Conservation (phyloP, 108 stramenopile genomes). For the Schizochytrium sp. region DNA sequence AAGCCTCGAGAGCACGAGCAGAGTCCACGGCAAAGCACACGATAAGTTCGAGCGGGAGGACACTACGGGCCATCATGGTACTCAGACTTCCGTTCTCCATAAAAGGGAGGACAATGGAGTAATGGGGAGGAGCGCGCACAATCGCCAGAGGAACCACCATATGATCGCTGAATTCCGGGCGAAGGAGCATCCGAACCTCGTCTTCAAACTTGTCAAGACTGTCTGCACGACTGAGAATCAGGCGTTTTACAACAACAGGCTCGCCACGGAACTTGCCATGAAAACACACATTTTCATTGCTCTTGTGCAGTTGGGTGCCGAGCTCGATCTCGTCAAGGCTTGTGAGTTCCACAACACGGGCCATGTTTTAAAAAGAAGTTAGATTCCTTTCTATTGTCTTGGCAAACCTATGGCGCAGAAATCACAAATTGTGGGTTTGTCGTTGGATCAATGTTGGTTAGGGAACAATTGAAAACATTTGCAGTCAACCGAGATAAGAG, state of each 20-base stretch:
- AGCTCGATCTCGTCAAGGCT: conserved; percentile 55
- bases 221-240: conserved; percentile 37
- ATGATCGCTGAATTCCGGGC: conserved; percentile 23
- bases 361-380: too few species aligned
- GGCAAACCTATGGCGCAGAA: too few species aligned
- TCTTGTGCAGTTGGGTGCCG: conserved; percentile 52
- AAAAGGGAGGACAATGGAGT: conserved; percentile 54
- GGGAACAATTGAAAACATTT: too few species aligned
- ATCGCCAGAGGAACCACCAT: conserved; percentile 53
- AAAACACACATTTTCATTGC: conserved; percentile 39
- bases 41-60: conserved; percentile 36
- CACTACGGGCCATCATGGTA: conserved; percentile 3
- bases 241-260: conserved; percentile 23
- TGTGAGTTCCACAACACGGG: background rate
- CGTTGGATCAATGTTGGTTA: too few species aligned
- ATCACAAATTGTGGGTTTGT: too few species aligned
- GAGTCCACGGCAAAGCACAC: conserved; percentile 55
- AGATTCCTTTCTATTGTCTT: too few species aligned
- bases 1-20: conserved; percentile 41
- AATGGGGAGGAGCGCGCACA: conserved; percentile 47
- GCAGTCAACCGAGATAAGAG: too few species aligned
- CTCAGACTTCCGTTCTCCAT: conserved; percentile 61
- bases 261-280: conserved; percentile 61
- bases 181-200: conserved; percentile 41
- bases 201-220: conserved; percentile 52